Evolutionary conservation across 495 filamentous ascomycete species (phyloP).

Genomic region (Baudoinia panamericana): DNA sequence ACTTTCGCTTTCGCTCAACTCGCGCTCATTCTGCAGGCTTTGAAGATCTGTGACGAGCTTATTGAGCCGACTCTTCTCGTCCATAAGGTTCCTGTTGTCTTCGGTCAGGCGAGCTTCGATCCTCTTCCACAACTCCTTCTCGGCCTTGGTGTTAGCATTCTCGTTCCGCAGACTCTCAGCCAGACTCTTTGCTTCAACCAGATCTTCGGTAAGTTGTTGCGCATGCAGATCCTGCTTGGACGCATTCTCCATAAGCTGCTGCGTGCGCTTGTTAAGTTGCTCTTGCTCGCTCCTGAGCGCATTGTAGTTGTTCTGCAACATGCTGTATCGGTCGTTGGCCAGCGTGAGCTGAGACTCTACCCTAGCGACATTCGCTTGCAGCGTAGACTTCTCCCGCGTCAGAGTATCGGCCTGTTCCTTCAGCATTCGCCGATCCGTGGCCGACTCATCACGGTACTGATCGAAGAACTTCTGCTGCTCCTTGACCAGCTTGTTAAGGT

Average conservation of each 20-base stretch:
- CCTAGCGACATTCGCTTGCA: constrained; percentile 65
- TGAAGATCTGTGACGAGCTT: constrained; percentile 66
- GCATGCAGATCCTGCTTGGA: constrained; percentile 80
- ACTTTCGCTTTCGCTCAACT: constrained; percentile 68
- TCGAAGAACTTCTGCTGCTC: constrained; percentile 88
- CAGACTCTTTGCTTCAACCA: constrained; percentile 70
- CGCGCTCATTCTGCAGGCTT: constrained; percentile 77
- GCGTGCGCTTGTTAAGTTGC: constrained; percentile 68
- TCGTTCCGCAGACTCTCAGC: constrained; percentile 81
- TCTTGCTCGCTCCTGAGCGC: constrained; percentile 70
- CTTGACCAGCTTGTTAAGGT: constrained; percentile 57
- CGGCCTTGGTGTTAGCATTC: constrained; percentile 81
- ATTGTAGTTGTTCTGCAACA: constrained; percentile 77
- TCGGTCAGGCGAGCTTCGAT: constrained; percentile 77
- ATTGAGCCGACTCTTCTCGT: constrained; percentile 73
- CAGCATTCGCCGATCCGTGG: constrained; percentile 61
- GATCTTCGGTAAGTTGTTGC: constrained; percentile 85
- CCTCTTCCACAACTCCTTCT: constrained; percentile 80
- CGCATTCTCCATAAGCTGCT: constrained; percentile 60
- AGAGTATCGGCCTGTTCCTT: constrained; percentile 78
- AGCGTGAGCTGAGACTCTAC: constrained; percentile 70
- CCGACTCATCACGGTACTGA: constrained; percentile 70
- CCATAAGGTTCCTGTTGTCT: constrained; percentile 70
- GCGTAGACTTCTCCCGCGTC: constrained; percentile 62
- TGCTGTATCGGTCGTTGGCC: constrained; percentile 67